Conservation (phyloP, 371 early-diverging fungal species). For the Umbelopsis sp. region DNA sequence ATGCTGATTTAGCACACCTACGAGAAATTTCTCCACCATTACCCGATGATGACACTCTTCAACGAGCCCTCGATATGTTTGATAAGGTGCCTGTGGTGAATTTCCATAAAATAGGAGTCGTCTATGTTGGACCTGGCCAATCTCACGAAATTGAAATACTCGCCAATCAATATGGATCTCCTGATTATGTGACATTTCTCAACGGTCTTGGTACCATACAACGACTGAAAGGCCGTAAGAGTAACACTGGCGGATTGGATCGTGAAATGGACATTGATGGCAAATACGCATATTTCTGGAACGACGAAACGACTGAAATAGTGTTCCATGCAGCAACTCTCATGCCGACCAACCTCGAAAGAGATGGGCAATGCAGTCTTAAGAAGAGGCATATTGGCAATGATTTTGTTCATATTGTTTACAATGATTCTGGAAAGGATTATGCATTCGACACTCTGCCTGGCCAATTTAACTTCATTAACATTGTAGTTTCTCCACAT, state of each 20-base stretch:
- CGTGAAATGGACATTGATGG: conserved; percentile 86
- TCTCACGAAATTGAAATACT: conserved; percentile 83
- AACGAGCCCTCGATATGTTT: conserved; percentile 77
- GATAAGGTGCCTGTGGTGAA: conserved; percentile 92
- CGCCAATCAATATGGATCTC: conserved; percentile 83
- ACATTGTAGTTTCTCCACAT: conserved; percentile 82
- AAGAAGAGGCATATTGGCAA: conserved; percentile 98
- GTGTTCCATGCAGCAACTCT: conserved; percentile 92
- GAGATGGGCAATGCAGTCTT: conserved; percentile 74
- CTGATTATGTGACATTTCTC: conserved; percentile 81
- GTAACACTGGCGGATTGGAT: conserved; percentile 90
- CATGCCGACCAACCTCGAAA: conserved; percentile 83
- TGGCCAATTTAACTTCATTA: conserved; percentile 93
- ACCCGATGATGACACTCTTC: conserved; percentile 77
- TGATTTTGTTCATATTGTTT: conserved; percentile 92
- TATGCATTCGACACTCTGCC: conserved; percentile 91
- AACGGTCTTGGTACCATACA: conserved; percentile 78
- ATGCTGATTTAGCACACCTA: conserved; percentile 65
- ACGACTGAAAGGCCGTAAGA: conserved; percentile 57
- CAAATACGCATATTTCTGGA: conserved; percentile 79
- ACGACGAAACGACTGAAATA: conserved; percentile 85
- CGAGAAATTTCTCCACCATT: conserved; percentile 68
- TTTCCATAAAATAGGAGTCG: conserved; percentile 93
- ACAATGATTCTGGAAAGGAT: conserved; percentile 83
- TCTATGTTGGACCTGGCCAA: conserved; percentile 90